These are phyloP conservation scores for Phytophthora gonapodyides DNA, from an alignment of 352 stramenopile genomes.

Conservation along the genomic window DNA sequence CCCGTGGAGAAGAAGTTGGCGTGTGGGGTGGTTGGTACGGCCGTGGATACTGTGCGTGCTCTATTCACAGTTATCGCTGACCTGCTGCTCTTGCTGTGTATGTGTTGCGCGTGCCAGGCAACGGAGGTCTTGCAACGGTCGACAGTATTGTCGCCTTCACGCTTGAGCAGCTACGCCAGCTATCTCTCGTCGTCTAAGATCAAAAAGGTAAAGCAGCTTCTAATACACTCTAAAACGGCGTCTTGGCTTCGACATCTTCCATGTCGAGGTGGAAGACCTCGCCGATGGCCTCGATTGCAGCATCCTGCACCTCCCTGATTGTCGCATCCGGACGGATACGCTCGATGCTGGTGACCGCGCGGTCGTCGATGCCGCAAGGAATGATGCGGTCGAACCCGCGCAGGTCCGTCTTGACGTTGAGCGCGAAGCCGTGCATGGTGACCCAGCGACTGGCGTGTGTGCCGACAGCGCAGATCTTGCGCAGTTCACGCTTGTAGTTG, in stretches of 20 bases:
- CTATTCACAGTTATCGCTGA: constrained; percentile 29
- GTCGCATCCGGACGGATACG: constrained; percentile 52
- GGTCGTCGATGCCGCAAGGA: constrained; percentile 96
- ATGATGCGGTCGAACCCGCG: constrained; percentile 95
- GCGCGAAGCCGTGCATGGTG: constrained; percentile 97
- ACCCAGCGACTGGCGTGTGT: constrained; percentile 97
- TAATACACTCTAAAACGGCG: constrained; percentile 44
- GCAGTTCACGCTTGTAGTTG: constrained; percentile 62
- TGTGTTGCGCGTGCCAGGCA: constrained; percentile 39
- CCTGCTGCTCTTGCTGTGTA: not conserved
- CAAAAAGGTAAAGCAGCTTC: constrained; percentile 18
- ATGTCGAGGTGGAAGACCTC: constrained; percentile 79
- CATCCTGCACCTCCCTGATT: constrained; percentile 65
- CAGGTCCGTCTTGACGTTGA: constrained; percentile 97
- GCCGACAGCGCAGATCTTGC: constrained; percentile 97
- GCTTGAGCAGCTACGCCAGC: constrained; percentile 30
- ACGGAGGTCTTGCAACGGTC: constrained; percentile 70
- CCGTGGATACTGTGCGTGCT: constrained; percentile 16
- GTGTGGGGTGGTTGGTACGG: constrained; percentile 92
- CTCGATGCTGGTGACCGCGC: constrained; percentile 84
- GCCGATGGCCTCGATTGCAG: constrained; percentile 62
- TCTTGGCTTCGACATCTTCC: constrained; percentile 42
- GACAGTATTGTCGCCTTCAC: constrained; percentile 56
- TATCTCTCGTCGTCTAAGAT: constrained; percentile 22
- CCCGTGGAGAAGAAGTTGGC: constrained; percentile 94